Percentiles rank a stretch among this genome's conserved stretches.
These are phyloP conservation scores for Chlamydomonas incerta DNA, from an alignment of 139 green algal species.

Conservation along the genomic window DNA sequence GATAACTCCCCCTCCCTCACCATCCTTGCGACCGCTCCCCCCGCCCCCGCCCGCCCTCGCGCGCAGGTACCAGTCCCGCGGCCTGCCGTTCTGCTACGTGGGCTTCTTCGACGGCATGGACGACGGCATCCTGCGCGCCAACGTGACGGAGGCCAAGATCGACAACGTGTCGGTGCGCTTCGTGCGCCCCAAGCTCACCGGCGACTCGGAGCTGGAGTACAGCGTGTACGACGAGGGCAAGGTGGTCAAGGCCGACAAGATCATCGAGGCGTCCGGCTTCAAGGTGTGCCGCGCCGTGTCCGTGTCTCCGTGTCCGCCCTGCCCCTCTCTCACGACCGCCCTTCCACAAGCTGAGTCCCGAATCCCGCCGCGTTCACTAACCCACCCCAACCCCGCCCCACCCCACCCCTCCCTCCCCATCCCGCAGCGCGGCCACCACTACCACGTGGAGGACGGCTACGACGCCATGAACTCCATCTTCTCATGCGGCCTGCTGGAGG, in stretches of 20 bases:
- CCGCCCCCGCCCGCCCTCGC: not conserved
- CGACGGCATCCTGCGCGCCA: slow-evolving; percentile 66
- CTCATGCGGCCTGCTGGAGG: slow-evolving; percentile 68
- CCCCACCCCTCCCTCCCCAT: no score
- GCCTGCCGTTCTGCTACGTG: slow-evolving; percentile 76
- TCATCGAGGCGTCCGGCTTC: slow-evolving; percentile 64
- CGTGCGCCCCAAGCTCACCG: slow-evolving; percentile 49
- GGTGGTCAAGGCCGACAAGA: slow-evolving; percentile 62
- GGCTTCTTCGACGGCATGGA: slow-evolving; percentile 77
- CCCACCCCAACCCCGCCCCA: not conserved
- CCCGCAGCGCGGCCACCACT: slow-evolving; percentile 69
- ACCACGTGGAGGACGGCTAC: slow-evolving; percentile 75
- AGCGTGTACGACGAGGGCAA: slow-evolving; percentile 51
- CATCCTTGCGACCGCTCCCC: no score
- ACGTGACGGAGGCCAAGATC: slow-evolving; percentile 73
- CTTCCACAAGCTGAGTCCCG: no score
- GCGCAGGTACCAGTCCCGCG: slow-evolving; percentile 72
- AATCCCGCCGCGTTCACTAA: no score
- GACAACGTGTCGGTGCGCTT: slow-evolving; percentile 47
- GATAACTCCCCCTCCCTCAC: no score
- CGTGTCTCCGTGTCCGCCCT: slow-evolving; percentile 5
- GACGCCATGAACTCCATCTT: slow-evolving; percentile 77
- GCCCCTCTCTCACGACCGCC: no score
- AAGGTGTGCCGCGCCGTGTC: slow-evolving; percentile 55
- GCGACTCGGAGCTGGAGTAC: slow-evolving; percentile 54